phyloP scores from a whole-genome alignment of 192 early-diverging fungal genomes.

The Kappamyces sp. region DNA sequence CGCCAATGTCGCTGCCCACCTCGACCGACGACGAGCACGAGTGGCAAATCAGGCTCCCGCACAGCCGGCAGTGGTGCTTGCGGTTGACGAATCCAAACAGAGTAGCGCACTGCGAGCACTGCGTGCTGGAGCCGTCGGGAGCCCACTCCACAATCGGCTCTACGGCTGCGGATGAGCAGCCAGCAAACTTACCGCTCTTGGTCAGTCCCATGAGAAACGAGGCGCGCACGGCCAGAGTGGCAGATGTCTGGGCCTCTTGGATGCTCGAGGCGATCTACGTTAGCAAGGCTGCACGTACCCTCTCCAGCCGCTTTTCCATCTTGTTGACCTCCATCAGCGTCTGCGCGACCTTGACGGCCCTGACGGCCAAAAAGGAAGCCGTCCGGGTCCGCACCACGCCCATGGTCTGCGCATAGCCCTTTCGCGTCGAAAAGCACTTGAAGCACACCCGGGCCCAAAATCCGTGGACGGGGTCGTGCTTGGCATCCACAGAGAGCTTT shows the following conservation, averaged over 20 bases:
- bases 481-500: constrained; percentile 32
- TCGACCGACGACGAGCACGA: neutral
- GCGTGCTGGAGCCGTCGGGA: constrained; percentile 31
- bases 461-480: constrained; percentile 36
- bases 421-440: constrained; percentile 30
- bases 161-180: constrained; percentile 11
- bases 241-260: constrained; percentile 11
- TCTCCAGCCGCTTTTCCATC: constrained; percentile 49
- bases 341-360: constrained; percentile 28
- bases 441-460: constrained; percentile 46
- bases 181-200: neutral
- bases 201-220: neutral
- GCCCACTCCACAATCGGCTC: constrained; percentile 48
- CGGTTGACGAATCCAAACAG: constrained; percentile 29
- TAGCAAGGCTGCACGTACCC: constrained; percentile 26
- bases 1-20: constrained; percentile 7
- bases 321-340: constrained; percentile 42
- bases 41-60: constrained; percentile 42
- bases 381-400: constrained; percentile 42
- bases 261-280: neutral
- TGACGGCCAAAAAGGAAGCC: constrained; percentile 27
- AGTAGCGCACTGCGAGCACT: constrained; percentile 40
- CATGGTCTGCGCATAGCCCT: constrained; percentile 29
- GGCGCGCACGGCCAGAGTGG: neutral
- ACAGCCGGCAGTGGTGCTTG: constrained; percentile 50